Percentiles rank a stretch among this genome's conserved stretches.
Conservation (phyloP, 108 stramenopile species). For the Skeletonema costatum region DNA sequence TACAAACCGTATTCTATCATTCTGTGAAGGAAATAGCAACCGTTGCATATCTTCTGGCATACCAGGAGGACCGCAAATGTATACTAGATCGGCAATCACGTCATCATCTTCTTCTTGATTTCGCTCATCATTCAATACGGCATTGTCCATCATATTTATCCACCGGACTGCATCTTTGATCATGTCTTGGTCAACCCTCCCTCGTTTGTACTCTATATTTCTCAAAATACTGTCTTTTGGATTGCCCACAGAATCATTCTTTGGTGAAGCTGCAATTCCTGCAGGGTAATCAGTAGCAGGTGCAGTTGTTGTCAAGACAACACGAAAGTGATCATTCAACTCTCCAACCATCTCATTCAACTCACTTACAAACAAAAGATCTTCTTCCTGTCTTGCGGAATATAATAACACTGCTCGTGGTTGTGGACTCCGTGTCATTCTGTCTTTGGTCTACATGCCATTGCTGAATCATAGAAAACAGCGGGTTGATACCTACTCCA, state of each 20-base stretch:
- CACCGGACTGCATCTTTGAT: constrained; percentile 9
- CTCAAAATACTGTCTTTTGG: not conserved
- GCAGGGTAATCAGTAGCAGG: not conserved
- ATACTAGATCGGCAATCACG: constrained; percentile 7
- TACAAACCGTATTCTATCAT: not conserved
- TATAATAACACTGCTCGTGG: constrained; percentile 19
- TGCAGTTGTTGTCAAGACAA: constrained; percentile 10
- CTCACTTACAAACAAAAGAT: constrained; percentile 12
- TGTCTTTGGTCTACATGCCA: constrained; percentile 5
- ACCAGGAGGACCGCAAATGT: constrained; percentile 19
- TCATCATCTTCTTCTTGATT: not conserved
- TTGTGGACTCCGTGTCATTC: not conserved
- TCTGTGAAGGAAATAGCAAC: not conserved
- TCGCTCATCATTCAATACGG: not conserved
- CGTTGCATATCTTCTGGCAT: constrained; percentile 12
- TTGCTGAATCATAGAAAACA: constrained; percentile 29
- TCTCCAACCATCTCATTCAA: not conserved
- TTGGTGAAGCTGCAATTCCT: not conserved
- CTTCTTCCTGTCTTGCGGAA: not conserved
- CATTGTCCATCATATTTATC: not conserved
- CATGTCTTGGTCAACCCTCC: constrained; percentile 9
- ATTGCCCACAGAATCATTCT: not conserved
- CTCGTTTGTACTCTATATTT: not conserved
- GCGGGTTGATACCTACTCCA: constrained; percentile 28
- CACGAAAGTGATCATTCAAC: not conserved